Conservation (phyloP, 495 filamentous ascomycete genomes). For the Aspergillus saccharolyticus region DNA sequence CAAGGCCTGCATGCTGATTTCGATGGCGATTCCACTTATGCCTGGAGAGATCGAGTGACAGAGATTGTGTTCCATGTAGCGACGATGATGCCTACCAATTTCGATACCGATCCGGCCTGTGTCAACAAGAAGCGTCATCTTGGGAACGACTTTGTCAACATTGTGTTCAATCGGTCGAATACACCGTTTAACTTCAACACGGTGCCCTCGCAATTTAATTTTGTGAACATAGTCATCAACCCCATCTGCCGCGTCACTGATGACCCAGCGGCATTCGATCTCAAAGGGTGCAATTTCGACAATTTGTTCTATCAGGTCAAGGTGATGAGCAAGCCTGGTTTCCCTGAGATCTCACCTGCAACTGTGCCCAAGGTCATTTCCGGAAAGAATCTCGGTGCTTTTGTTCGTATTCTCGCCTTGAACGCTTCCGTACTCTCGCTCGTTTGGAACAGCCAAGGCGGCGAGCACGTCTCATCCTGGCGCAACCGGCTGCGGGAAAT, state of each 20-base stretch:
- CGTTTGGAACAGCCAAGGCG: conserved; percentile 79
- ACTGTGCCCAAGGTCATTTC: conserved; percentile 82
- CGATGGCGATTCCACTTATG: conserved; percentile 82
- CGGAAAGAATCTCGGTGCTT: conserved; percentile 70
- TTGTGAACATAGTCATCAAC: conserved; percentile 90
- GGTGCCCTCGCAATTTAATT: conserved; percentile 90
- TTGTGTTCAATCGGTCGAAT: conserved; percentile 95
- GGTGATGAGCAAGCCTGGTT: conserved; percentile 74
- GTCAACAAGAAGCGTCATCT: conserved; percentile 90
- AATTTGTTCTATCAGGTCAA: conserved; percentile 76
- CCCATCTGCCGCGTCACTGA: conserved; percentile 61
- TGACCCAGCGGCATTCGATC: conserved; percentile 19
- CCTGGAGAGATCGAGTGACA: conserved; percentile 90
- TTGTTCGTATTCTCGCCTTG: conserved; percentile 83
- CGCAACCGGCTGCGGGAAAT: conserved; percentile 81
- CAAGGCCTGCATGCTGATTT: conserved; percentile 82
- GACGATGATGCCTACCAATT: conserved; percentile 92
- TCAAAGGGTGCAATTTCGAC: conserved; percentile 27
- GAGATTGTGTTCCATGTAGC: conserved; percentile 94
- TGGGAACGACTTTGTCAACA: conserved; percentile 97
- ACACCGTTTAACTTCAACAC: conserved; percentile 82
- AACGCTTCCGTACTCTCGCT: conserved; percentile 90
- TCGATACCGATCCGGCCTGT: conserved; percentile 66
- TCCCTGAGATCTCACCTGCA: conserved; percentile 85
- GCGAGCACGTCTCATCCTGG: conserved; percentile 87